Percentiles rank a stretch among this genome's conserved stretches.
Conservation (phyloP, 805 yeast genomes). For the Danielia reshetovae region DNA sequence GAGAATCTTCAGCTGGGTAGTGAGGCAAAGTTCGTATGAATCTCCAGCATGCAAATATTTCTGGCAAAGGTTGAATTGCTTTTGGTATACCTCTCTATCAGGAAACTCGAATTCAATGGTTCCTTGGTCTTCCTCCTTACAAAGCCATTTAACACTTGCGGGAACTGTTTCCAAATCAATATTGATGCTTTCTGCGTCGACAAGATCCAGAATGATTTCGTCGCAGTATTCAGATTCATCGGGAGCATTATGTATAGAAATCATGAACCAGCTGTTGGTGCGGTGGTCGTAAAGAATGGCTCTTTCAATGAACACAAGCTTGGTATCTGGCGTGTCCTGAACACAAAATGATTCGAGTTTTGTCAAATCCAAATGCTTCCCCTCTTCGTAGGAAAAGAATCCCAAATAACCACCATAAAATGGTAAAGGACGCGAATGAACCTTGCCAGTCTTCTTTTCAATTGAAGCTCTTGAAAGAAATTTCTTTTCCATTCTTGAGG, state of each 20-base stretch:
- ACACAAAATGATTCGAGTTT: conserved; percentile 37
- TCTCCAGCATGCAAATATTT: conserved; percentile 71
- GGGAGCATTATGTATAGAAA: conserved; percentile 40
- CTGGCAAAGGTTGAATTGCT: conserved; percentile 62
- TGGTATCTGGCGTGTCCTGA: conserved; percentile 62
- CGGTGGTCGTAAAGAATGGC: conserved; percentile 53
- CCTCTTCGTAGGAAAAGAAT: conserved; percentile 83
- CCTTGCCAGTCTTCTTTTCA: conserved; percentile 12
- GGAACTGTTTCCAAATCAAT: conserved; percentile 22
- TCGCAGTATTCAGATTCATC: conserved; percentile 39
- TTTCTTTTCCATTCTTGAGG: conserved; percentile 42
- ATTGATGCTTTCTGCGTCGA: conserved; percentile 4
- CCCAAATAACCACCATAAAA: conserved; percentile 94
- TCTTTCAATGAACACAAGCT: conserved; percentile 66
- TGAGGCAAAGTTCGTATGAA: conserved; percentile 89
- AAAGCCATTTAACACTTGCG: conserved; percentile 21
- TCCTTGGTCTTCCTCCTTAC: conserved; percentile 14
- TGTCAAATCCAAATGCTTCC: conserved; percentile 41
- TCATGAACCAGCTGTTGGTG: conserved; percentile 43
- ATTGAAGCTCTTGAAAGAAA: conserved; percentile 29
- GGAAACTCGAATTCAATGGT: conserved; percentile 46
- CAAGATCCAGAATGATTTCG: conserved; percentile 10
- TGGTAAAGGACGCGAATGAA: conserved; percentile 46
- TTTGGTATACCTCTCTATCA: conserved; percentile 46
- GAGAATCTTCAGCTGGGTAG: conserved; percentile 63